Conservation (phyloP, 441 rosid species). For the Pelargonium cotyledonis region DNA sequence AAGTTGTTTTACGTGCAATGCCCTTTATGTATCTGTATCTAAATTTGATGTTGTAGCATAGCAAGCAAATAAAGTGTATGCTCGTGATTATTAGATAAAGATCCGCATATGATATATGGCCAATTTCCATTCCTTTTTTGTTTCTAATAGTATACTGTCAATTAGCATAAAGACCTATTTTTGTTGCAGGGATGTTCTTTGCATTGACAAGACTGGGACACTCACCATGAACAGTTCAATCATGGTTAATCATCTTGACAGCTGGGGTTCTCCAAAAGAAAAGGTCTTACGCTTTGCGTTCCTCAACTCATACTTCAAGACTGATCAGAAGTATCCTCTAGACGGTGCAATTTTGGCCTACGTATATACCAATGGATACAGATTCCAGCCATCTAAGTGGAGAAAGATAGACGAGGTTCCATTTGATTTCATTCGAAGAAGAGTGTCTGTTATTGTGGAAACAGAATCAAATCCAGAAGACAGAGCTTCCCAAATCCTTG, state of each 20-base stretch:
- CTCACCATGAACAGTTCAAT: conserved; percentile 65
- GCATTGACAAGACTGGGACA: conserved; percentile 72
- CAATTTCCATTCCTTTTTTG: neutral
- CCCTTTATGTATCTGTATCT: too few relatives aligned
- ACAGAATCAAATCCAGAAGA: conserved; percentile 26
- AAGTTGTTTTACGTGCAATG: too few relatives aligned
- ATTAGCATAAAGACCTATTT: neutral
- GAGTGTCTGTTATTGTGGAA: conserved; percentile 49
- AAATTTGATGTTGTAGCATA: too few relatives aligned
- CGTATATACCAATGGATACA: conserved; percentile 59
- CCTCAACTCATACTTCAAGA: conserved; percentile 69
- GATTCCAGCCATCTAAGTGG: conserved; percentile 62
- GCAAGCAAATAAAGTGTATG: too few relatives aligned
- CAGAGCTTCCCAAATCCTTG: conserved; percentile 14
- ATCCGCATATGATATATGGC: neutral
- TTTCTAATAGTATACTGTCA: neutral
- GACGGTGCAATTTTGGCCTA: conserved; percentile 67
- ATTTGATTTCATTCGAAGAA: conserved; percentile 58
- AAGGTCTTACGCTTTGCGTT: conserved; percentile 55
- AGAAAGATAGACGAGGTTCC: conserved; percentile 58
- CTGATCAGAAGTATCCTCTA: conserved; percentile 68
- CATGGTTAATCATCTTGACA: conserved; percentile 48
- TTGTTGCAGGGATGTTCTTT: conserved; percentile 49
- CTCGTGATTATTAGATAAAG: too few relatives aligned
- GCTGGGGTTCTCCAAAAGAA: conserved; percentile 45